Evolutionary conservation across 73 alveolate genomes (phyloP), one percentile per base, ranked within the genome.

Genomic region (Uronychia setigera): DNA sequence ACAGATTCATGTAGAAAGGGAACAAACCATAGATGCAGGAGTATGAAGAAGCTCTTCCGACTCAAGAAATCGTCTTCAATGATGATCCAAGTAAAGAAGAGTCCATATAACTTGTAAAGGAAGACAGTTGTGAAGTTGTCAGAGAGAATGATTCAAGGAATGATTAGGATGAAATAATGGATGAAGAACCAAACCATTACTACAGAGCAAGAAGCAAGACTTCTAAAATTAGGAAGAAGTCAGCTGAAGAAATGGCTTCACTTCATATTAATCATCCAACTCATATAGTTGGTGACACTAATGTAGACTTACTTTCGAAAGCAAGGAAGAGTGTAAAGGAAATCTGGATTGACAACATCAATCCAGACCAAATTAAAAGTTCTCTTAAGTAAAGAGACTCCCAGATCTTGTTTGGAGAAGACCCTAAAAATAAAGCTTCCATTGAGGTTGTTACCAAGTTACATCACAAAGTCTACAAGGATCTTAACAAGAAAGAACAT

Each of bases 151-250:
- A 46, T 5, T 19, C 67, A 5, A 11, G 19, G 67, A 5, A 46
- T 46, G 67, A 5, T 46, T 46, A 46, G 5, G 67, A 46, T 46
- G 67, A 46, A 11, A 5, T 46, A 5, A 46, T 46, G 5, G 67
- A 46, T 11, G 67, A 46, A 46, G 67, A 46, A 5, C 67, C 67
- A 11, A 5, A 46, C 19, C 19, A 5, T 19, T 46, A 11, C 19
- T 46, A 46, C 67, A 46, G 67, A 19, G 67, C 67, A 46, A 46
- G 67, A 46, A 46, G 67, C 67, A 46, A 46, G 67, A 46, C 67
- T 46, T 46, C 67, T 19, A 46, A 19, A 19, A 19, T 46, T 5
- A 46, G 67, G 67, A 46, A 46, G 67, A 46, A 46, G 67, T 46
- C 67, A 11, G 67, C 67, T 11, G 67, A 46, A 5, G 5, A 11